Evolutionary conservation across 2,329 filamentous ascomycete genomes (phyloP), one percentile per base, ranked within the genome.

Genomic region (Parascedosporium putredinis): DNA sequence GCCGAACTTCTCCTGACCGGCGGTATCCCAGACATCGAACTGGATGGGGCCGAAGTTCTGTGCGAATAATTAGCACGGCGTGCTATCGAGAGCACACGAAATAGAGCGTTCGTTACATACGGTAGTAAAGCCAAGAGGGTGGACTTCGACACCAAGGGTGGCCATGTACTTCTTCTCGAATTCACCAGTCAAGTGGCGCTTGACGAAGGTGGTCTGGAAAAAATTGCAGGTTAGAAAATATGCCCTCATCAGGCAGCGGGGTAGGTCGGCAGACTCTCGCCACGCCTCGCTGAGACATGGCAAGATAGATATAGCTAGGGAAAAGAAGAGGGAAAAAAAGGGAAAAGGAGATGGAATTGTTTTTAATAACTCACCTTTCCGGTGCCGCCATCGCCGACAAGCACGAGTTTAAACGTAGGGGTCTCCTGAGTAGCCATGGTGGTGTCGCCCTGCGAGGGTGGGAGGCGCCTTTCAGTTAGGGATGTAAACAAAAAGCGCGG

Each of bases 91-190:
- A 9, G 31, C 31, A 25, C 25, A 23, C 8, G 46, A 51, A 42
- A 12, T 14, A 31, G 59, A 62, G n/a, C n/a, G 52, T 50, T 53
- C 50, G 54, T 47, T 62, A 78, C 88, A 76, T 88, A 97, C 90
- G 69, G 91, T 97, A 65, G 84, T 88, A 83, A 98, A 98, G 65
- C 84, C 86, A 59, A 98, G 88, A 70, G 93, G 93, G 79, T 98
- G 93, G 59, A 98, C 93, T 73, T 98, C 93, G 69, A 98, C 93
- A 85, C 93, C 93, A 58, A 98, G 88, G 54, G 93, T 98, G 64
- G 93, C 93, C 72, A 98, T 97, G 78, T 98, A 98, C 79, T 97
- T 98, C 86, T 98, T 98, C 78, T 98, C 93, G 69, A 98, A 98
- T 72, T 98, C 93, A 71, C 93, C 93, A 67, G 93, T 98, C 83